Conservation (phyloP, 495 filamentous ascomycete genomes). For the Tuber indicum region DNA sequence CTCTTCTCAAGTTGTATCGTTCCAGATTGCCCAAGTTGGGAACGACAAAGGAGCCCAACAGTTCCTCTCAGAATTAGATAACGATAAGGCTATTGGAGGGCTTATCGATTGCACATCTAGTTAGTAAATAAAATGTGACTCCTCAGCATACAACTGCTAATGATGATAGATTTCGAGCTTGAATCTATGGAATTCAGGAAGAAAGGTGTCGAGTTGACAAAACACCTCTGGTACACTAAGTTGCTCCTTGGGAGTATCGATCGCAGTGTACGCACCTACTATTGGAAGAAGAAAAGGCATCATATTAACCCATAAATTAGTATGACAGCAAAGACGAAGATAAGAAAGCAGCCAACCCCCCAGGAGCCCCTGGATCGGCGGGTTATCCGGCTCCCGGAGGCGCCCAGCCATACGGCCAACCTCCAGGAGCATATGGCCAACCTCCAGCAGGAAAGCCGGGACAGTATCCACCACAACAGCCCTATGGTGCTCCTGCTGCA, state of each 20-base stretch:
- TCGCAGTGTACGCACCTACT: slow-evolving; percentile 20
- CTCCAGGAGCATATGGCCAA: slow-evolving; percentile 10
- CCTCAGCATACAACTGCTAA: slow-evolving; percentile 8
- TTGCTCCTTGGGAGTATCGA: slow-evolving; percentile 62
- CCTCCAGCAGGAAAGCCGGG: not conserved
- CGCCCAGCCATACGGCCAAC: slow-evolving; percentile 22
- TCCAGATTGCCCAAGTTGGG: slow-evolving; percentile 71
- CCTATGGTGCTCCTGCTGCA: slow-evolving; percentile 14
- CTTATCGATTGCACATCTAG: slow-evolving; percentile 69
- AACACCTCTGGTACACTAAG: slow-evolving; percentile 64
- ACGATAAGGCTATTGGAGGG: slow-evolving; percentile 56
- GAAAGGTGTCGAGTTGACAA: slow-evolving; percentile 54
- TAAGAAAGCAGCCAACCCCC: not conserved
- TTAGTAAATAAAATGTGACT: slow-evolving; percentile 44
- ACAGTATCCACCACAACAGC: slow-evolving; percentile 18
- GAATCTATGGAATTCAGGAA: slow-evolving; percentile 63
- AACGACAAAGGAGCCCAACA: slow-evolving; percentile 60
- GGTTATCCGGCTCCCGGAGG: slow-evolving; percentile 12
- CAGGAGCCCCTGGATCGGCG: not conserved
- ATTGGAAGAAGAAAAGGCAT: not conserved
- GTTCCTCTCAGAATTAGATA: slow-evolving; percentile 58
- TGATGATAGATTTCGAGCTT: slow-evolving; percentile 41
- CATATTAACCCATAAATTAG: slow-evolving; percentile 20
- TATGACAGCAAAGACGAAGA: slow-evolving; percentile 40
- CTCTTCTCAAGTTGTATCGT: slow-evolving; percentile 46